These are phyloP conservation scores for Irpex sp. DNA, from an alignment of 1,284 basidiomycete genomes.

Conservation along the genomic window DNA sequence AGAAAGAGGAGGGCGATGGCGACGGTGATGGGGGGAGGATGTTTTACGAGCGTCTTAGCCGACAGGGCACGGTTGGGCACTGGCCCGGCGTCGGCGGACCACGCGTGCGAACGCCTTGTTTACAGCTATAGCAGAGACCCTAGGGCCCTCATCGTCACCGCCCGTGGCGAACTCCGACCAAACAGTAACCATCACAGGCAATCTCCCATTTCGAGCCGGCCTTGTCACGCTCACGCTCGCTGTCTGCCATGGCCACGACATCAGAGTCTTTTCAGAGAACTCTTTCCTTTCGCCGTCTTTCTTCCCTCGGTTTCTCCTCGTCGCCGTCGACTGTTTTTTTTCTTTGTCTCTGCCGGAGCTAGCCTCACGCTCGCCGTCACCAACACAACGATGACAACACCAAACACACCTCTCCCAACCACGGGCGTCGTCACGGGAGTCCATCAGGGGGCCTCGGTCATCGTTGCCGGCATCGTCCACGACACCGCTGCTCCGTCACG, in stretches of 20 bases:
- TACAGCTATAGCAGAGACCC: neutral
- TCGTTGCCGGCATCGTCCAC: slow-evolving; percentile 17
- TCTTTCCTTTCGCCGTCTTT: slow-evolving; percentile 9
- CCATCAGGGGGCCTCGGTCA: slow-evolving; percentile 11
- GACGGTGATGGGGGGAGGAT: slow-evolving; percentile 39
- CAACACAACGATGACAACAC: neutral
- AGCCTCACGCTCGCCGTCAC: neutral
- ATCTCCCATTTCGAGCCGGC: slow-evolving; percentile 12
- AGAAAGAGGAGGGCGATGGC: slow-evolving; percentile 28
- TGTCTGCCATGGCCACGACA: neutral
- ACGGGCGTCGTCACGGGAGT: neutral
- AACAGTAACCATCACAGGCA: slow-evolving; percentile 13
- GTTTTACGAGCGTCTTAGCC: slow-evolving; percentile 33
- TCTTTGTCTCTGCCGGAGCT: neutral
- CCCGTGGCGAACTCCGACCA: slow-evolving; percentile 30
- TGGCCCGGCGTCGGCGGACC: slow-evolving; percentile 22
- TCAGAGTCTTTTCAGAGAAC: neutral
- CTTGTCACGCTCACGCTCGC: slow-evolving; percentile 12
- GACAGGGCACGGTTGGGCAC: slow-evolving; percentile 31
- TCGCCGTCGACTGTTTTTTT: neutral
- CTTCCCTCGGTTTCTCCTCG: slow-evolving; percentile 9
- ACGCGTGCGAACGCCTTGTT: slow-evolving; percentile 3
- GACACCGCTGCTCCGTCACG: slow-evolving; percentile 10
- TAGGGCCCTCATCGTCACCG: slow-evolving; percentile 24
- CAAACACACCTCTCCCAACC: neutral